Evolutionary conservation across 768 basidiomycete genomes (phyloP).

Genomic region (Suillus paluster): DNA sequence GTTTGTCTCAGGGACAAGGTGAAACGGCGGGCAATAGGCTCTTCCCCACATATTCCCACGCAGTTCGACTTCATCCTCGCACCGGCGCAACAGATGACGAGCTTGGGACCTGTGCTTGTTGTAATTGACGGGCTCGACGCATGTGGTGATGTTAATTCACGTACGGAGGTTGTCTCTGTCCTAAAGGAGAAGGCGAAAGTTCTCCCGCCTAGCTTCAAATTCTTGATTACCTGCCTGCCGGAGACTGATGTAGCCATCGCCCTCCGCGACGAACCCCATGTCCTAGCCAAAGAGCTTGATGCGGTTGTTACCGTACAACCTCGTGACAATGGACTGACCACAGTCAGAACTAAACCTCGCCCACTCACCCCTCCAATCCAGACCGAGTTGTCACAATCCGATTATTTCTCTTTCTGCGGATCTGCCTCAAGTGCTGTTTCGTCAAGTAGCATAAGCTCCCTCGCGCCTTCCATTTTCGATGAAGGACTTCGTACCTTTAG

Average conservation of each 20-base stretch:
- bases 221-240: conserved; percentile 39
- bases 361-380: background rate
- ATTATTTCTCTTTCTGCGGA: background rate
- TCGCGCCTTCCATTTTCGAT: background rate
- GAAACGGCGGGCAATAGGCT: background rate
- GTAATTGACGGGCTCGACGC: conserved; percentile 32
- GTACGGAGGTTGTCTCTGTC: conserved; percentile 16
- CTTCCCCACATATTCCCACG: background rate
- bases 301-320: background rate
- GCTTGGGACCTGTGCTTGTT: conserved; percentile 21
- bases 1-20: background rate
- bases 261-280: conserved; percentile 13
- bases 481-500: background rate
- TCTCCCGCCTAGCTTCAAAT: conserved; percentile 44
- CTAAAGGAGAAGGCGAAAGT: conserved; percentile 45
- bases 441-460: background rate
- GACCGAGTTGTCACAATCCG: background rate
- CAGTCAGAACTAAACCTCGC: background rate
- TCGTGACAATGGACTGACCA: background rate
- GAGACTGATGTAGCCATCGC: conserved; percentile 27
- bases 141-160: conserved; percentile 11
- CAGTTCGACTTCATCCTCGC: conserved; percentile 10
- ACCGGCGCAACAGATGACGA: background rate
- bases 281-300: conserved; percentile 6
- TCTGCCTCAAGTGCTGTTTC: background rate